These are phyloP conservation scores for Lyophyllum decastes DNA, from an alignment of 768 basidiomycete genomes.

Conservation along the genomic window DNA sequence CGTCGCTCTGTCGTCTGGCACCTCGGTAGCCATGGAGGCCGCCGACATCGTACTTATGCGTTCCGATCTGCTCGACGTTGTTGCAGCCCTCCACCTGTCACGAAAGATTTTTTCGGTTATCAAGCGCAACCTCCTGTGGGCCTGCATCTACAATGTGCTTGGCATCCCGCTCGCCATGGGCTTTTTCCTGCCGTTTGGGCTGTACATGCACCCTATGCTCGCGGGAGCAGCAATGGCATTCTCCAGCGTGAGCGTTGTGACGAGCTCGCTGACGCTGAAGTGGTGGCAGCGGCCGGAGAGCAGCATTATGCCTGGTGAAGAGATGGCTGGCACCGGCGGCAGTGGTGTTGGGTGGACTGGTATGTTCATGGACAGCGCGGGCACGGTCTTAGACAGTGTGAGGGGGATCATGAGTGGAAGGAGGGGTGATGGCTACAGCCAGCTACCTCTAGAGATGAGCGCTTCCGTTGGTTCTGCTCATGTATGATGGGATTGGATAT, in stretches of 20 bases:
- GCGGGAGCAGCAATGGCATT: slow-evolving; percentile 99
- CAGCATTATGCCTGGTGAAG: slow-evolving; percentile 70
- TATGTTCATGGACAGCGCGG: slow-evolving; percentile 50
- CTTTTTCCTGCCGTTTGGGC: slow-evolving; percentile 84
- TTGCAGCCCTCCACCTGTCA: slow-evolving; percentile 92
- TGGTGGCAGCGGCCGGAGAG: slow-evolving; percentile 77
- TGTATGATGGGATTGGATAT: slow-evolving; percentile 8
- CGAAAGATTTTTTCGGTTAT: slow-evolving; percentile 88
- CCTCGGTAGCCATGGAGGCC: slow-evolving; percentile 96
- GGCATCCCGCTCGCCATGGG: slow-evolving; percentile 99
- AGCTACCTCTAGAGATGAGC: slow-evolving; percentile 71
- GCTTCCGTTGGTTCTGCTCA: slow-evolving; percentile 3
- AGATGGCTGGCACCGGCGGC: background rate
- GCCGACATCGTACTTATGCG: slow-evolving; percentile 99
- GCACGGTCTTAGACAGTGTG: slow-evolving; percentile 39
- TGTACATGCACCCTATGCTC: slow-evolving; percentile 97
- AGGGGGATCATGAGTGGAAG: slow-evolving; percentile 42
- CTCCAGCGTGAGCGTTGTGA: slow-evolving; percentile 94
- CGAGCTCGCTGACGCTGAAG: slow-evolving; percentile 81
- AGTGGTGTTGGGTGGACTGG: slow-evolving; percentile 42
- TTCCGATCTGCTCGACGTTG: slow-evolving; percentile 94
- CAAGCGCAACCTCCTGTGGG: slow-evolving; percentile 92
- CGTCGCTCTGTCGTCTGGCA: slow-evolving; percentile 94
- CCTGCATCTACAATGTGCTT: slow-evolving; percentile 90
- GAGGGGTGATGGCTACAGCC: slow-evolving; percentile 60